phyloP scores from a whole-genome alignment of 805 yeast genomes.

The Kluyveromyces nonfermentans region DNA sequence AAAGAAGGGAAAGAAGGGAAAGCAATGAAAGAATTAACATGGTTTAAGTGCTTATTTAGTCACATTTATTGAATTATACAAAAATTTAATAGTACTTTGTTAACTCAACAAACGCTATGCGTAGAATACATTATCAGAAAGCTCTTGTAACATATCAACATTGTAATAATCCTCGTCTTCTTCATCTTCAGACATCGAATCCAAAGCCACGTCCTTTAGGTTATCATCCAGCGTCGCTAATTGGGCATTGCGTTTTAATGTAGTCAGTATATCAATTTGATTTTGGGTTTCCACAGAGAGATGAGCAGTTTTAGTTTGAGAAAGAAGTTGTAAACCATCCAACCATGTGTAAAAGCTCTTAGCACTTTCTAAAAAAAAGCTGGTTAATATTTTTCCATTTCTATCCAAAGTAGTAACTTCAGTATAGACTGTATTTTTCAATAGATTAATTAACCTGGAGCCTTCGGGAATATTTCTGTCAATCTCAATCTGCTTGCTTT shows the following conservation, averaged over 20 bases:
- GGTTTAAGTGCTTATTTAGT: neutral
- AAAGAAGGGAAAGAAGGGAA: slow-evolving; percentile 9
- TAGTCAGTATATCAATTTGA: slow-evolving; percentile 37
- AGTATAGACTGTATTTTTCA: slow-evolving; percentile 48
- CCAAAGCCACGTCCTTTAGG: slow-evolving; percentile 6
- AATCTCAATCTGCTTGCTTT: slow-evolving; percentile 39
- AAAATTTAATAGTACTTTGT: neutral
- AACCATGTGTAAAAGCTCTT: slow-evolving; percentile 66
- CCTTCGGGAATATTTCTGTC: slow-evolving; percentile 37
- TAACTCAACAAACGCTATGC: slow-evolving; percentile 9
- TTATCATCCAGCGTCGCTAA: slow-evolving; percentile 33
- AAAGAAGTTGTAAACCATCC: slow-evolving; percentile 58
- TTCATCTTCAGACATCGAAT: slow-evolving; percentile 11
- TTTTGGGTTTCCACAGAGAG: slow-evolving; percentile 36
- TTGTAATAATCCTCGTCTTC: slow-evolving; percentile 15
- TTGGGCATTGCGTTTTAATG: slow-evolving; percentile 42
- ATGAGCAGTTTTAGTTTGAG: slow-evolving; percentile 12
- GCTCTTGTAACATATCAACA: slow-evolving; percentile 14
- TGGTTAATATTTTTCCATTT: slow-evolving; percentile 35
- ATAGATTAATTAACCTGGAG: slow-evolving; percentile 42
- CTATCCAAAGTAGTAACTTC: slow-evolving; percentile 43
- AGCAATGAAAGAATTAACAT: neutral
- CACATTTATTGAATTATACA: neutral
- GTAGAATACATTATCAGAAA: slow-evolving; percentile 22
- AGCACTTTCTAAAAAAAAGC: slow-evolving; percentile 62